Conservation (phyloP, 139 green algal species). For the Mychonastes homosphaera region DNA sequence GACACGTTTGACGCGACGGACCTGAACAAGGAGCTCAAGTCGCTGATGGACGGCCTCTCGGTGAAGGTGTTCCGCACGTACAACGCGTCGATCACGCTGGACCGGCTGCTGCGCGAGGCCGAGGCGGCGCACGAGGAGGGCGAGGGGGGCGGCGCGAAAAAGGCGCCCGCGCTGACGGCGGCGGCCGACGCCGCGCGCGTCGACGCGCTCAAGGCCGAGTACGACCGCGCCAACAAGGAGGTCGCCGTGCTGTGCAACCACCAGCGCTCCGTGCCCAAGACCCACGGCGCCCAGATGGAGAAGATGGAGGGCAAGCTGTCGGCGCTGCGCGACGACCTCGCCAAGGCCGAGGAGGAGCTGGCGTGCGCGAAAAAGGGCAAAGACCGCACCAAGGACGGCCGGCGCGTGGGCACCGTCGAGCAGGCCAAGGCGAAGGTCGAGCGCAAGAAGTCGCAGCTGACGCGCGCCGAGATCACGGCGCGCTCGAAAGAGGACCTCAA, state of each 20-base stretch:
- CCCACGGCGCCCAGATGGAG: constrained; percentile 73
- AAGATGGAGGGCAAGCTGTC: constrained; percentile 55
- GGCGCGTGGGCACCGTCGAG: constrained; percentile 23
- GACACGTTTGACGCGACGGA: constrained; percentile 79
- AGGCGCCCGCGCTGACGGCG: constrained; percentile 2
- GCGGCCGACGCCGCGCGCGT: no score
- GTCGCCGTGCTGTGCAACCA: constrained; percentile 99
- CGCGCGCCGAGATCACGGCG: constrained; percentile 41
- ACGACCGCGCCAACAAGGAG: constrained; percentile 97
- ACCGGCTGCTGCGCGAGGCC: constrained; percentile 65
- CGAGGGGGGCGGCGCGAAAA: constrained; percentile 13
- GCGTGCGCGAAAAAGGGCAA: constrained; percentile 43
- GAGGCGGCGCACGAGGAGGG: constrained; percentile 22
- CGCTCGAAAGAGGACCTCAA: constrained; percentile 79
- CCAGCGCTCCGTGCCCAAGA: constrained; percentile 82
- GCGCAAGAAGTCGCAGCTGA: constrained; percentile 51
- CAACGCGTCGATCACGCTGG: constrained; percentile 92
- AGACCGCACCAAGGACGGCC: no score
- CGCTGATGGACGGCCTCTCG: constrained; percentile 87
- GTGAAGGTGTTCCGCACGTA: constrained; percentile 99
- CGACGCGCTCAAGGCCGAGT: constrained; percentile 73
- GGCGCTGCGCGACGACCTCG: constrained; percentile 38
- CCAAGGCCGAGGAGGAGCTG: constrained; percentile 53
- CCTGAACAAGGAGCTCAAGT: constrained; percentile 92
- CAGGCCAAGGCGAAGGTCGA: constrained; percentile 21